Percentiles rank a stretch among this genome's conserved stretches.
phyloP scores from a whole-genome alignment of 768 basidiomycete genomes.

The Tylopilus vinaceipallidus region DNA sequence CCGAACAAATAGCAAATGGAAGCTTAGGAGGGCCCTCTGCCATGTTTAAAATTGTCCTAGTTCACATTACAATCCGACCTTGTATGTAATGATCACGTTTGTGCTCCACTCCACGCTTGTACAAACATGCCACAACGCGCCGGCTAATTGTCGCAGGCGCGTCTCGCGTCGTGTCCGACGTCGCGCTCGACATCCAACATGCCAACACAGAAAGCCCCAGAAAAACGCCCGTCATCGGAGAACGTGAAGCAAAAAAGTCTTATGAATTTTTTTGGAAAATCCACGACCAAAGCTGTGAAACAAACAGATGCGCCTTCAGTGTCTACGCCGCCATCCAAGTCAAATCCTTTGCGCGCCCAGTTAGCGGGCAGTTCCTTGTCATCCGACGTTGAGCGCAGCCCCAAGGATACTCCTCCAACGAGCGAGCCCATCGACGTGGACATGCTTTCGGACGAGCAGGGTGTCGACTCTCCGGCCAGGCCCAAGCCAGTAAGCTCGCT shows the following conservation, averaged over 20 bases:
- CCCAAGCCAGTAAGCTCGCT: conserved; percentile 33
- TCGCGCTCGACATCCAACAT: conserved; percentile 15
- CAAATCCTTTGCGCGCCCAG: conserved; percentile 37
- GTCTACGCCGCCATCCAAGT: conserved; percentile 36
- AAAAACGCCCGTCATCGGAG: conserved; percentile 41
- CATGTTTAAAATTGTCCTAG: background rate
- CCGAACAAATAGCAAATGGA: background rate
- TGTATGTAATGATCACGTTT: background rate
- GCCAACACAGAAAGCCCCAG: conserved; percentile 21
- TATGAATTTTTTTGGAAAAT: conserved; percentile 61
- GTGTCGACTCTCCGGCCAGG: conserved; percentile 39
- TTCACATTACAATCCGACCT: background rate
- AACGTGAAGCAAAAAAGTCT: conserved; percentile 71
- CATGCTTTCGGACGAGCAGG: conserved; percentile 50
- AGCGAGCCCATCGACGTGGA: conserved; percentile 79
- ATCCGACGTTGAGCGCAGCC: conserved; percentile 49
- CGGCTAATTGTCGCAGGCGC: background rate
- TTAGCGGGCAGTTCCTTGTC: conserved; percentile 38
- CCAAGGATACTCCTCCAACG: conserved; percentile 65
- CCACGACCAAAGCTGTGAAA: conserved; percentile 13
- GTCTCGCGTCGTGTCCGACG: background rate
- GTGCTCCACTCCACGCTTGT: background rate
- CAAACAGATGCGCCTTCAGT: conserved; percentile 29
- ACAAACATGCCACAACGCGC: conserved; percentile 24
- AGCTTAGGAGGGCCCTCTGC: background rate